phyloP scores from a whole-genome alignment of 345 rosid genomes.

The Salix dunnii region DNA sequence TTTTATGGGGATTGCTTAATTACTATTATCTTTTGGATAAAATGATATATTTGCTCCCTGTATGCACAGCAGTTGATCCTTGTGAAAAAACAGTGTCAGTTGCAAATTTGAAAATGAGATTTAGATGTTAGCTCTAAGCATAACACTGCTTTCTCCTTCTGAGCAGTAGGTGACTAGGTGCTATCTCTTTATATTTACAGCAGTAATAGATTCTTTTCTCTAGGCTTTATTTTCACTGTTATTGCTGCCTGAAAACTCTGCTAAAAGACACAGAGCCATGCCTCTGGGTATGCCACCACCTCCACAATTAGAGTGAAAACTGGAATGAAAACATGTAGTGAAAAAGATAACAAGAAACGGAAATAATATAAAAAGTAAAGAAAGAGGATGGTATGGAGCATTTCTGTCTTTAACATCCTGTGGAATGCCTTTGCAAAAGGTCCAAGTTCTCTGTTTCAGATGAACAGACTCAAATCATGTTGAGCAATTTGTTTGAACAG shows the following conservation, averaged over 20 bases:
- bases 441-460: slow-evolving; percentile 53
- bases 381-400: slow-evolving; percentile 48
- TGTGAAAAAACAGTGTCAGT: slow-evolving; percentile 30
- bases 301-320: slow-evolving; percentile 27
- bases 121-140: slow-evolving; percentile 7
- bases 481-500: slow-evolving; percentile 35
- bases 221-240: slow-evolving; percentile 41
- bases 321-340: slow-evolving; percentile 10
- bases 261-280: slow-evolving; percentile 40
- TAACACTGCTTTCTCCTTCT: not conserved
- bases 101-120: slow-evolving; percentile 9
- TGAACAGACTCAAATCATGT: slow-evolving; percentile 45
- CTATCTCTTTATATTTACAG: slow-evolving; percentile 26
- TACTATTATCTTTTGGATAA: slow-evolving; percentile 21
- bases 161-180: slow-evolving; percentile 6
- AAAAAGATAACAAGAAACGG: slow-evolving; percentile 18
- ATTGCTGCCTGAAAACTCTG: slow-evolving; percentile 40
- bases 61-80: slow-evolving; percentile 18
- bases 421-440: slow-evolving; percentile 37
- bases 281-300: slow-evolving; percentile 39
- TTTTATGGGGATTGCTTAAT: slow-evolving; percentile 23
- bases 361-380: slow-evolving; percentile 14
- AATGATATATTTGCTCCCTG: slow-evolving; percentile 23
- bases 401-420: slow-evolving; percentile 48
- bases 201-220: slow-evolving; percentile 28